Conservation (phyloP, 495 filamentous ascomycete species). For the Cercophora samala region DNA sequence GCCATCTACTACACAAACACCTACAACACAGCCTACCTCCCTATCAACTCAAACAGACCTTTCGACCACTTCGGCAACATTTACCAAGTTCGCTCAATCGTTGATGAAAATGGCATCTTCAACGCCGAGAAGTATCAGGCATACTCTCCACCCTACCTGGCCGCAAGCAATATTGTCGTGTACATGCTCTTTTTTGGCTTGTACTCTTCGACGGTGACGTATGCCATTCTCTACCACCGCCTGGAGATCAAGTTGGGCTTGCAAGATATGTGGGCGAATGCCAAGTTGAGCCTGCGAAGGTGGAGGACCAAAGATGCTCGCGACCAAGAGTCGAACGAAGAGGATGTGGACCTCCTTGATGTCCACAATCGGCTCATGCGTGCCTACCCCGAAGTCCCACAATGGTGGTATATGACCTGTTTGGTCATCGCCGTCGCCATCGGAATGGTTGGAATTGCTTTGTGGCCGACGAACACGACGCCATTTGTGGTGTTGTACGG, state of each 20-base stretch:
- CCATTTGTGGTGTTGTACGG: slow-evolving; percentile 44
- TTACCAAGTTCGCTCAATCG: slow-evolving; percentile 38
- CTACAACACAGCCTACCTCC: slow-evolving; percentile 39
- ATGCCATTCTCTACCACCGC: slow-evolving; percentile 39
- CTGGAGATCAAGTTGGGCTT: slow-evolving; percentile 41
- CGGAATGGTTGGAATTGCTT: slow-evolving; percentile 37
- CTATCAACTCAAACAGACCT: slow-evolving; percentile 39
- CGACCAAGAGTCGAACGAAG: slow-evolving; percentile 18
- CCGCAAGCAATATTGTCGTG: slow-evolving; percentile 33
- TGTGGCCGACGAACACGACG: slow-evolving; percentile 42
- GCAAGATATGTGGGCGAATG: slow-evolving; percentile 27
- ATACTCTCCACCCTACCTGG: slow-evolving; percentile 43
- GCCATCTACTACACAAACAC: slow-evolving; percentile 40
- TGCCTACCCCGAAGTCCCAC: slow-evolving; percentile 40
- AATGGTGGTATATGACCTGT: slow-evolving; percentile 43
- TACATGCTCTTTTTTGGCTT: slow-evolving; percentile 44
- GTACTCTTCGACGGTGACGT: slow-evolving; percentile 40
- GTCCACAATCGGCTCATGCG: slow-evolving; percentile 43
- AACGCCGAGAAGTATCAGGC: slow-evolving; percentile 34
- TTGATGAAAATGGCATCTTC: slow-evolving; percentile 39
- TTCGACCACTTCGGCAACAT: slow-evolving; percentile 38
- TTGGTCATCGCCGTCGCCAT: slow-evolving; percentile 34
- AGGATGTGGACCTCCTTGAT: slow-evolving; percentile 28
- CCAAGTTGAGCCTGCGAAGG: slow-evolving; percentile 22
- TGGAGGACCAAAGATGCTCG: slow-evolving; percentile 9